Conservation (phyloP, 2,329 filamentous ascomycete species). For the Sporothrix luriei region DNA sequence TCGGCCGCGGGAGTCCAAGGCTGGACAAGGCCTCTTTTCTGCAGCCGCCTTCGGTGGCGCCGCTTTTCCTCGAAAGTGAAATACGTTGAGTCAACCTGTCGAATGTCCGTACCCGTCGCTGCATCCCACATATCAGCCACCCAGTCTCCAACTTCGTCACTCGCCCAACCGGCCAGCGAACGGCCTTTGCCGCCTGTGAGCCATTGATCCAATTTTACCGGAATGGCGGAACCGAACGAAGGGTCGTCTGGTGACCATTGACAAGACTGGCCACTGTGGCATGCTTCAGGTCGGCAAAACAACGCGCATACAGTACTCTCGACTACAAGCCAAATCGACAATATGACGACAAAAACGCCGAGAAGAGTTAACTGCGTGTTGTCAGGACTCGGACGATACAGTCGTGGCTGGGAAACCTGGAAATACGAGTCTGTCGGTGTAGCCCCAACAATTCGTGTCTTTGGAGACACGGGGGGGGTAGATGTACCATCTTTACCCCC, state of each 20-base stretch:
- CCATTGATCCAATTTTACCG: constrained; percentile 66
- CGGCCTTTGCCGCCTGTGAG: constrained; percentile 56
- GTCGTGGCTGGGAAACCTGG: constrained; percentile 50
- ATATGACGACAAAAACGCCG: constrained; percentile 50
- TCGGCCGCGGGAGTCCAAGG: constrained; percentile 47
- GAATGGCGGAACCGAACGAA: constrained; percentile 61
- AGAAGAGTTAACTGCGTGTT: constrained; percentile 53
- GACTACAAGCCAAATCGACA: constrained; percentile 57
- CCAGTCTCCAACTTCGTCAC: constrained; percentile 52
- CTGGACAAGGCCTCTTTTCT: constrained; percentile 50
- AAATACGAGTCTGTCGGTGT: constrained; percentile 44
- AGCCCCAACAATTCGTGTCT: neutral
- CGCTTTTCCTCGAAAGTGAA: constrained; percentile 53
- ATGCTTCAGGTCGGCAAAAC: constrained; percentile 59
- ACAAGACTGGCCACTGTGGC: constrained; percentile 51
- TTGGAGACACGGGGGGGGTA: neutral
- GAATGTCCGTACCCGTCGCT: constrained; percentile 50
- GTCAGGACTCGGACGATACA: constrained; percentile 49
- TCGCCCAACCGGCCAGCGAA: constrained; percentile 42
- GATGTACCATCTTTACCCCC: neutral
- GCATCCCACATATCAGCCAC: constrained; percentile 54
- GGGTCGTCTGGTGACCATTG: constrained; percentile 62
- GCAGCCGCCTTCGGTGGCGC: constrained; percentile 54
- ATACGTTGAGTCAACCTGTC: constrained; percentile 47
- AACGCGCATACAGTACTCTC: constrained; percentile 57